Conservation (phyloP, 148 eudicot species). For the Rheum nobile region DNA sequence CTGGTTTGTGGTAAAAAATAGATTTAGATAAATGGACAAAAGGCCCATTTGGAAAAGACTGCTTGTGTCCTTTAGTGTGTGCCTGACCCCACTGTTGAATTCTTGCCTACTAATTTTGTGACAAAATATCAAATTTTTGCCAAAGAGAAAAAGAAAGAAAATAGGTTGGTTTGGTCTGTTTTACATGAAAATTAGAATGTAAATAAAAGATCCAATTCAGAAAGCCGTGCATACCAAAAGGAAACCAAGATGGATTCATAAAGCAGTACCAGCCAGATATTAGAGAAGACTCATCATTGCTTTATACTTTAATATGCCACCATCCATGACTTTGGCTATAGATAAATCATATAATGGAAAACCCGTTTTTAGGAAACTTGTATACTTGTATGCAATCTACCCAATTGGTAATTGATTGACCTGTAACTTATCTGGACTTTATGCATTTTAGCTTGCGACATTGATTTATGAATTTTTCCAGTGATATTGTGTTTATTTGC, state of each 20-base stretch:
- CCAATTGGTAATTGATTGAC: background rate
- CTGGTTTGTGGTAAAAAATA: background rate
- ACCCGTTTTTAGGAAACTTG: background rate
- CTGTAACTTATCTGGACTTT: background rate
- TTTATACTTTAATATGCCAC: constrained; percentile 1
- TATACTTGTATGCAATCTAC: background rate
- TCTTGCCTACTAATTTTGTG: constrained; percentile 45
- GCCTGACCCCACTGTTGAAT: constrained; percentile 55
- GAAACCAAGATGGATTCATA: background rate
- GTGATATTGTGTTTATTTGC: background rate
- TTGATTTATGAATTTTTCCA: background rate
- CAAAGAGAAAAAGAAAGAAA: background rate
- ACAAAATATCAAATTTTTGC: constrained; percentile 11
- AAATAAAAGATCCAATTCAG: constrained; percentile 3
- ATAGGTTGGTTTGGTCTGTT: constrained; percentile 3
- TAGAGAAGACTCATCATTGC: constrained; percentile 2
- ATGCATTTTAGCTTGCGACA: background rate
- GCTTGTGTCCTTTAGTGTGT: constrained; percentile 6
- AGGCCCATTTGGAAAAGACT: constrained; percentile 4
- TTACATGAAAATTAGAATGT: background rate
- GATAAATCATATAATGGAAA: background rate
- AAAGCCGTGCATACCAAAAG: background rate
- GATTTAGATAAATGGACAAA: background rate
- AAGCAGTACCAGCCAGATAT: constrained; percentile 6
- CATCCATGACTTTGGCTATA: background rate